A percentile compares a stretch with the other conserved stretches of the same genome.
These are phyloP conservation scores for Aspergillus alliaceus DNA, from an alignment of 2,329 filamentous ascomycete species.

Conservation along the genomic window DNA sequence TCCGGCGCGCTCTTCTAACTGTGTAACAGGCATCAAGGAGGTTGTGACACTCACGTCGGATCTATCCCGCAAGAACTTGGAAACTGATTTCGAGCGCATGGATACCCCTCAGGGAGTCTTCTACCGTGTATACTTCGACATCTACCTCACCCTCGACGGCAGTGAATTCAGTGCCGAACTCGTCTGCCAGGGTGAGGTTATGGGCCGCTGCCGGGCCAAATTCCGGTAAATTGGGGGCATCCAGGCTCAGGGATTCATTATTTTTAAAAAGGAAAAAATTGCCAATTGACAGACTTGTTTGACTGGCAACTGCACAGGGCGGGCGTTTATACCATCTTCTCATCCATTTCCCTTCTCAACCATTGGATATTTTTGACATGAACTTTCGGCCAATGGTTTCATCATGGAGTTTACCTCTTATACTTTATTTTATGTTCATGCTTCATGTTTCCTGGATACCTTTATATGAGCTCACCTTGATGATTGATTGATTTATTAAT, in stretches of 20 bases:
- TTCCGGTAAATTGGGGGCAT: conserved; percentile 61
- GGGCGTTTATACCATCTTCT: conserved; percentile 14
- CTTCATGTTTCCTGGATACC: conserved; percentile 15
- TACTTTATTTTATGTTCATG: conserved; percentile 1
- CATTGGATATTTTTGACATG: background rate
- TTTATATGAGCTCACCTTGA: conserved; percentile 10
- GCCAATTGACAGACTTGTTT: background rate
- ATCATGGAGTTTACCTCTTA: conserved; percentile 5
- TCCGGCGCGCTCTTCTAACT: background rate
- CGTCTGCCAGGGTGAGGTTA: conserved; percentile 98
- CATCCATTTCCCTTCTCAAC: background rate
- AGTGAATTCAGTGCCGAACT: conserved; percentile 98
- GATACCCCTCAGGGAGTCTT: conserved; percentile 96
- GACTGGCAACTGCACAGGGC: conserved; percentile 12
- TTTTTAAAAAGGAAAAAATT: background rate
- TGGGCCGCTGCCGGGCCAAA: conserved; percentile 91
- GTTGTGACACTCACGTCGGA: conserved; percentile 97
- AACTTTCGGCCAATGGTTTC: background rate
- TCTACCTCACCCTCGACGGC: conserved; percentile 90
- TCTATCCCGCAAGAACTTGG: conserved; percentile 93
- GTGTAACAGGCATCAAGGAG: conserved; percentile 83
- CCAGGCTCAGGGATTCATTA: background rate
- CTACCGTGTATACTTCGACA: conserved; percentile 71
- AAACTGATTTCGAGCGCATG: conserved; percentile 99
- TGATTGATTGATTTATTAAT: conserved; percentile 10